phyloP scores from a whole-genome alignment of 2,329 filamentous ascomycete genomes.

The Talaromyces pinophilus region DNA sequence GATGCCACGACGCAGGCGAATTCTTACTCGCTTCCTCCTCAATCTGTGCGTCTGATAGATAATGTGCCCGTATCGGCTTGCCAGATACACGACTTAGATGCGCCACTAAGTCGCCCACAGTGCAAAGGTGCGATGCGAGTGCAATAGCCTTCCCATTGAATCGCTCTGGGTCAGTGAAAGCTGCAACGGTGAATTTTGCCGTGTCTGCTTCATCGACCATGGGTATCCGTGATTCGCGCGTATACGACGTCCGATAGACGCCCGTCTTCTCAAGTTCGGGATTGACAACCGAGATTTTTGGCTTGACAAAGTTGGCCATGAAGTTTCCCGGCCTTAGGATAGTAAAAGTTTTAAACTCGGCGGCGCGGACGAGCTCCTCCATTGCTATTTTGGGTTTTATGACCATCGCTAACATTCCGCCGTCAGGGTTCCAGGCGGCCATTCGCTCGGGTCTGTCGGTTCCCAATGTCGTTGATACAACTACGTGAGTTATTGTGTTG shows the following conservation, averaged over 20 bases:
- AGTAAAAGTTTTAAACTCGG: conserved; percentile 49
- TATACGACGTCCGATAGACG: conserved; percentile 42
- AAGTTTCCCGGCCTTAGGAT: conserved; percentile 55
- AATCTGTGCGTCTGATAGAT: conserved; percentile 48
- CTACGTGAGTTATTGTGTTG: conserved; percentile 35
- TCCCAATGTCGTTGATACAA: conserved; percentile 35
- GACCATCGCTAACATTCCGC: conserved; percentile 31
- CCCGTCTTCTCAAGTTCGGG: conserved; percentile 43
- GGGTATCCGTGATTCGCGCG: conserved; percentile 41
- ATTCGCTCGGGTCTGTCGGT: conserved; percentile 35
- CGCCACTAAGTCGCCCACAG: conserved; percentile 39
- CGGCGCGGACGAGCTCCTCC: conserved; percentile 42
- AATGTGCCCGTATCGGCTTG: conserved; percentile 40
- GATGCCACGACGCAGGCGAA: conserved; percentile 45
- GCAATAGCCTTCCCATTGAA: conserved; percentile 47
- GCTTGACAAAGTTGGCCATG: conserved; percentile 54
- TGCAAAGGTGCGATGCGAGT: conserved; percentile 47
- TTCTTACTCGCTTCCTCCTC: conserved; percentile 37
- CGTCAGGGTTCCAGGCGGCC: conserved; percentile 30
- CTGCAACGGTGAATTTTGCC: conserved; percentile 48
- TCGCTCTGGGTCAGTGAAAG: conserved; percentile 44
- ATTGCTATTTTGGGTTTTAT: conserved; percentile 46
- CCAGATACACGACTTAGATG: conserved; percentile 39
- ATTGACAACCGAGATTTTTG: conserved; percentile 43
- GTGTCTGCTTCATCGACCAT: conserved; percentile 53